A percentile compares a stretch with the other conserved stretches of the same genome.
Evolutionary conservation across 768 basidiomycete genomes (phyloP).

Genomic region (Galerina sulciceps): DNA sequence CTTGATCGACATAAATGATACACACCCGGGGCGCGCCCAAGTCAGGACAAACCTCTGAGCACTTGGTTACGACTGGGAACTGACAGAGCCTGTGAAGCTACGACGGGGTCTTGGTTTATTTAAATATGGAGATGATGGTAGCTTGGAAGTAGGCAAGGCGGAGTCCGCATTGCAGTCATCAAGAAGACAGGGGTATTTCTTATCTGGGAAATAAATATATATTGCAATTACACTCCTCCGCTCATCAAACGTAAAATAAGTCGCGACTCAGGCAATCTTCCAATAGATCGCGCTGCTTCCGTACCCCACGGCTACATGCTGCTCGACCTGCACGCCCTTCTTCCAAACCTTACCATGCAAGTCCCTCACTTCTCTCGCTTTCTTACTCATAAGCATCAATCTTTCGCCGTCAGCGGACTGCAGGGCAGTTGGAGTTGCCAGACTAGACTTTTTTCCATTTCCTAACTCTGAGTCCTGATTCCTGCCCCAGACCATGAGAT

Average conservation of each 20-base stretch:
- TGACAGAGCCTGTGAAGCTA: neutral
- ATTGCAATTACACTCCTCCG: constrained; percentile 1
- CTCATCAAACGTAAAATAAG: neutral
- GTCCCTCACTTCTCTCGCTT: constrained; percentile 59
- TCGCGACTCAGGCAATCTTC: constrained; percentile 44
- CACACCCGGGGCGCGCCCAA: constrained; percentile 13
- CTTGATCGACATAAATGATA: constrained; percentile 12
- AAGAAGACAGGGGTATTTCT: neutral
- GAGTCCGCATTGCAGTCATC: neutral
- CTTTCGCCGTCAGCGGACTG: constrained; percentile 56
- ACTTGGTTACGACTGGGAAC: constrained; percentile 12
- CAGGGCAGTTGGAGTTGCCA: constrained; percentile 57
- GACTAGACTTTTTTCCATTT: constrained; percentile 68
- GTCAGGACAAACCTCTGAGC: neutral
- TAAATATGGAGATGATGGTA: neutral
- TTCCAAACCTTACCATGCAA: constrained; percentile 64
- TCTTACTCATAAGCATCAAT: constrained; percentile 59
- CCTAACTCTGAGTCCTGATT: constrained; percentile 79
- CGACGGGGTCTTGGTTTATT: neutral
- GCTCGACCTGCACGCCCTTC: constrained; percentile 64
- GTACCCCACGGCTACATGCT: constrained; percentile 64
- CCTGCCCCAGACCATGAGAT: constrained; percentile 74
- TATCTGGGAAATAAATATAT: constrained; percentile 3
- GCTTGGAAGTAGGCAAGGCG: neutral
- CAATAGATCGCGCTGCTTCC: constrained; percentile 73